Evolutionary conservation across 73 alveolate genomes (phyloP).

Genomic region (Paramecium octaurelia): DNA sequence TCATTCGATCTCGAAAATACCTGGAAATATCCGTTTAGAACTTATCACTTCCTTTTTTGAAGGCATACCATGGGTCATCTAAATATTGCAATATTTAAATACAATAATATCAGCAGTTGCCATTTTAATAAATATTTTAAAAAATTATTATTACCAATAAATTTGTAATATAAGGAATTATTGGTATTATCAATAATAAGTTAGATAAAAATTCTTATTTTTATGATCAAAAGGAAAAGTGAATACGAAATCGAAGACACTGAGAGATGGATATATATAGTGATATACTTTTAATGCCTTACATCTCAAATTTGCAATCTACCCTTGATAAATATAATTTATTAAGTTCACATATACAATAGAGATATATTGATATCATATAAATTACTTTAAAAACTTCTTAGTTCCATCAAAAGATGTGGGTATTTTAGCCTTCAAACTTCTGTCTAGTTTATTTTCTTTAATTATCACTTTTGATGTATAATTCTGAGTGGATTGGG

Average conservation of each 20-base stretch:
- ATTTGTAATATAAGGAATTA: no score
- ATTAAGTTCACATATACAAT: not conserved
- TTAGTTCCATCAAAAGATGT: not conserved
- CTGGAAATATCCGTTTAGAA: conserved; percentile 1
- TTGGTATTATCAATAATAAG: no score
- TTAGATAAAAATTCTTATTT: no score
- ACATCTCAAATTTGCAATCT: no score
- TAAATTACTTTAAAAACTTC: not conserved
- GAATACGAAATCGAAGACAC: no score
- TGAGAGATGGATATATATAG: no score
- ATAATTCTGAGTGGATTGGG: not conserved
- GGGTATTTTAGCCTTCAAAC: not conserved
- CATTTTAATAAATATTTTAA: not conserved
- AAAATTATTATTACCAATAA: not conserved
- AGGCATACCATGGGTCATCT: not conserved
- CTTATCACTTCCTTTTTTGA: conserved; percentile 1
- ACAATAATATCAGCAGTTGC: not conserved
- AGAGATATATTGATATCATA: not conserved
- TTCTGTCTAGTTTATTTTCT: not conserved
- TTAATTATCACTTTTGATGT: not conserved
- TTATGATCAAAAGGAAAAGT: no score
- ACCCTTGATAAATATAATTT: not conserved
- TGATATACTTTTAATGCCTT: no score
- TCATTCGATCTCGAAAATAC: not conserved
- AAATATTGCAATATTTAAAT: not conserved